These are phyloP conservation scores for Przewalskia tangutica DNA, from an alignment of 257 asterid genomes.

Conservation along the genomic window DNA sequence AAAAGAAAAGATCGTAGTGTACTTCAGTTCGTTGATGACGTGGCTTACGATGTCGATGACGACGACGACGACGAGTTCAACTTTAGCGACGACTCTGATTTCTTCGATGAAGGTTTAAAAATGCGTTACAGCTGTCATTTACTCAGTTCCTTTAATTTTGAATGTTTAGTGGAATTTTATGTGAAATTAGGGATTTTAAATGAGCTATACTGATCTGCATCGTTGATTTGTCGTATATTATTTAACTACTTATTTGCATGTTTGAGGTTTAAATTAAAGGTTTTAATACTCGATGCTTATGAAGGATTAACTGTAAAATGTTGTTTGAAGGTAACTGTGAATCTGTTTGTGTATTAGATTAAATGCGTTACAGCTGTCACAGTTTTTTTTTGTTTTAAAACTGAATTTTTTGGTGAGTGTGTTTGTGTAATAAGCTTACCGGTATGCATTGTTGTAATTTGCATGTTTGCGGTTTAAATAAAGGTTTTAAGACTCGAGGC, in stretches of 20 bases:
- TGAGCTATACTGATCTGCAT: too few species aligned
- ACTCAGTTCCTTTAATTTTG: background rate
- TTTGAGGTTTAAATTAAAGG: too few species aligned
- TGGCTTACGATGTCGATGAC: conserved; percentile 49
- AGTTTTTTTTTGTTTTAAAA: background rate
- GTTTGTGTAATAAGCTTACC: background rate
- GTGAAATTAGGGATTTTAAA: too few species aligned
- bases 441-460: background rate
- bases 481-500: background rate
- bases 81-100: conserved; percentile 35
- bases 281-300: too few species aligned
- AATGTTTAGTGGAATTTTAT: too few species aligned
- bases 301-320: too few species aligned
- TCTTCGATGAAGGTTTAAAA: conserved; percentile 17
- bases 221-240: too few species aligned
- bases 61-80: conserved; percentile 23
- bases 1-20: conserved; percentile 48
- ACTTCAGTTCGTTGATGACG: conserved; percentile 57
- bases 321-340: too few species aligned
- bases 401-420: background rate
- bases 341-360: too few species aligned
- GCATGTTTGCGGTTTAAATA: background rate
- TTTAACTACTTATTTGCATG: too few species aligned
- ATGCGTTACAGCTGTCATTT: background rate
- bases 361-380: background rate